A percentile compares a stretch with the other conserved stretches of the same genome.
These are phyloP conservation scores for Solanum virginianum DNA, from an alignment of 257 asterid species.

Conservation along the genomic window DNA sequence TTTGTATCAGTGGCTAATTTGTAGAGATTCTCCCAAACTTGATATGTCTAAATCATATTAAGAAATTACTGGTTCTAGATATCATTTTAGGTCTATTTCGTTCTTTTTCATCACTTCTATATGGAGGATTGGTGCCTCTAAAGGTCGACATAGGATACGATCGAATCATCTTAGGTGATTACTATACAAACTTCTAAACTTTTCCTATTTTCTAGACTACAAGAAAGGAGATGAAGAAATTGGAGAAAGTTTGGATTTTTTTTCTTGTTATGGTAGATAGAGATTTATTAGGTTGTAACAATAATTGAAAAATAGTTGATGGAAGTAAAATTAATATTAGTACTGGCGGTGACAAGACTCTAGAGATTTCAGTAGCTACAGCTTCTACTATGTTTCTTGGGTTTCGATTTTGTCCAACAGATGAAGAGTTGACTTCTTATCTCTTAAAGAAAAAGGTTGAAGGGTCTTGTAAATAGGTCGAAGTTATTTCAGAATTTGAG, in stretches of 20 bases:
- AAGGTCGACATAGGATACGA: no score
- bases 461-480: conserved; percentile 36
- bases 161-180: no score
- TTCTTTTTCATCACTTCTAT: no score
- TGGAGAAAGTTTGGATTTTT: not conserved
- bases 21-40: no score
- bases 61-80: no score
- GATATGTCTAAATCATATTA: no score
- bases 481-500: conserved; percentile 67
- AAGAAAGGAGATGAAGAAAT: no score
- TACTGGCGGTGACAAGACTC: not conserved
- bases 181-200: not conserved
- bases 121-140: no score
- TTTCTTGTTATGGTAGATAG: not conserved
- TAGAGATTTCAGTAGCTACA: conserved; percentile 50
- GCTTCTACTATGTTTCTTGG: conserved; percentile 74
- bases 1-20: no score
- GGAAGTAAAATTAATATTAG: not conserved
- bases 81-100: no score
- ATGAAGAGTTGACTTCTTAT: conserved; percentile 61
- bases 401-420: conserved; percentile 73
- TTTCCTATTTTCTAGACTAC: no score
- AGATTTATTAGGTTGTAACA: not conserved
- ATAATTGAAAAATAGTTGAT: not conserved
- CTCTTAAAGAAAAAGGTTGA: conserved; percentile 57